phyloP scores from a whole-genome alignment of 2,329 filamentous ascomycete genomes.

The Aspergillus sp. region DNA sequence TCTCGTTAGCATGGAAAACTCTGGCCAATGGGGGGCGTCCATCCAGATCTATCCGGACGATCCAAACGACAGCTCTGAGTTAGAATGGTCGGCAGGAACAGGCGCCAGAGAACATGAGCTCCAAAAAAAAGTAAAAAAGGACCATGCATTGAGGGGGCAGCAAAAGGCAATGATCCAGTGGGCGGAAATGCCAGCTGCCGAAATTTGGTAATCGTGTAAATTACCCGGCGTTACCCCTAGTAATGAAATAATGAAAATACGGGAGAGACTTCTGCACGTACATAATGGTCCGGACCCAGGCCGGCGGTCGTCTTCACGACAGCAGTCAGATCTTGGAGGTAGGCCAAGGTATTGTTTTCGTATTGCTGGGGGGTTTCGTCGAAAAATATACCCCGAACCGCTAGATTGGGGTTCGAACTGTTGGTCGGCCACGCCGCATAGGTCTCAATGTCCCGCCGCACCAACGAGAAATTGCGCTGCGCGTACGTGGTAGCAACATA shows the following conservation, averaged over 20 bases:
- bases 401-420: conserved; percentile 39
- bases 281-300: conserved; percentile 40
- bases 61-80: neutral
- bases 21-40: conserved; percentile 1
- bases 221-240: conserved; percentile 6
- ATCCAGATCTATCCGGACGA: conserved; percentile 1
- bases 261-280: conserved; percentile 28
- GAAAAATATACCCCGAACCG: conserved; percentile 52
- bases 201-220: conserved; percentile 9
- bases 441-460: conserved; percentile 46
- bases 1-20: conserved; percentile 20
- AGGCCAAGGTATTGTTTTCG: conserved; percentile 31
- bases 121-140: neutral
- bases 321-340: conserved; percentile 36
- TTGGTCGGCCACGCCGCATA: conserved; percentile 49
- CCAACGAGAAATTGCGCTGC: conserved; percentile 42
- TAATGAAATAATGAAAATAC: conserved; percentile 8
- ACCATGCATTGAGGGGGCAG: neutral
- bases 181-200: neutral
- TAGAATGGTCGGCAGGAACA: neutral
- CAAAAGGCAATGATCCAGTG: neutral
- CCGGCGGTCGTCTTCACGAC: conserved; percentile 34
- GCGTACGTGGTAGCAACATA: conserved; percentile 56
- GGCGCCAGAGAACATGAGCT: too few relatives aligned
- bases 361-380: conserved; percentile 50